Evolutionary conservation across 1,284 basidiomycete genomes (phyloP), one percentile per base, ranked within the genome.

Genomic region (Pisolithus thermaeus): DNA sequence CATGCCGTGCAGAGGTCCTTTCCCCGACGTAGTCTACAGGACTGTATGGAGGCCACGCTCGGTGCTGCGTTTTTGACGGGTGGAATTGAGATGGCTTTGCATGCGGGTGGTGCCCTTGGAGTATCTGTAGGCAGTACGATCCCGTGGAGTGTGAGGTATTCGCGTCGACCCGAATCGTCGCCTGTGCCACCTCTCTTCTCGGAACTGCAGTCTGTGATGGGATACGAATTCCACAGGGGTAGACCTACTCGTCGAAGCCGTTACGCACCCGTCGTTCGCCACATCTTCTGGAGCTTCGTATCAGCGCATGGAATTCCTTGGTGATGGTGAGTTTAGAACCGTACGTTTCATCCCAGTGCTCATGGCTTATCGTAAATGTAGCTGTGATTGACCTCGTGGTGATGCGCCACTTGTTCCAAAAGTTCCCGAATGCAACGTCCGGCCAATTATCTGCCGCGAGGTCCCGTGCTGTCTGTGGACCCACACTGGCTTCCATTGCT

Each of bases 231-330:
- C 64, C 75, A 76, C 52, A 73, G 79, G 36, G 76, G 78, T 7
- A n/a, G 70, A 75, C 44, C 65, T 92, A 9, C 68, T 93, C 16
- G 61, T 84, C 7, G 87, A 92, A 66, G 90, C 90, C 5, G 69
- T 91, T 30, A 90, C 87, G 0, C 91, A 94, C 62, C 85, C 90
- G 0, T 90, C 88, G 0, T 88, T 87, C 61, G 73, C 73, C 12
- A 61, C 71, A 23, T 72, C 71, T 1, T 75, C 77, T 4, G 77
- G 75, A 8, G 70, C 78, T 7, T 88, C 87, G 1, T 93, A 93
- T 64, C 86, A 94, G 57, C 77, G 91, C 9, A 73, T 92, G 9
- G 91, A 94, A 59, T 92, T 90, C 61, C 74, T 94, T 1, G 91
- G 91, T 37, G 90, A 92, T 64, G 87, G 89, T 90, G 60, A 68